Base-by-base conservation (phyloP, 1,284 basidiomycete species). In the Prillingera fragicola region DNA sequence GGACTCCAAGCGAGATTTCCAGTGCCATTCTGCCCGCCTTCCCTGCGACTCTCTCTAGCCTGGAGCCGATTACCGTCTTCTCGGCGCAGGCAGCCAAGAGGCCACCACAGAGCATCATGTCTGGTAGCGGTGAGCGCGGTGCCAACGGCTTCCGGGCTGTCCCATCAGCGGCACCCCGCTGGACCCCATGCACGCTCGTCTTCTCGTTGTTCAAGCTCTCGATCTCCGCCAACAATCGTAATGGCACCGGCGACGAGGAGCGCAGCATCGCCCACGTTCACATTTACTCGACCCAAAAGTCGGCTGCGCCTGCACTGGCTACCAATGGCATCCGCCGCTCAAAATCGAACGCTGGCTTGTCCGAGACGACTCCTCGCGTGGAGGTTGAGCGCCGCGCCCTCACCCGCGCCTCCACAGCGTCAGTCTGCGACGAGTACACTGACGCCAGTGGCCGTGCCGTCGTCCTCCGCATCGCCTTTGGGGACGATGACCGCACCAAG, bases 61-160 rank as follows among this genome's bases (percentile, higher is more conserved):
- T 65, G 15, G 56, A 61, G 33, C 55, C 57, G 12, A 63, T 61
- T 31, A 53, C 55, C 4, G 58, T 60, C 18, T 45, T 65, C 34
- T 52, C 51, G 3, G 52, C 60, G 1, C 39, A 39, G 14, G 48
- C 36, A 1, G n/a, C 48, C 27, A 50, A 45, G 40, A 39, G 43
- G 10, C 33, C 48, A 7, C 35, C 35, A 9, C 26, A 38, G 13
- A 38, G 42, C 10, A 33, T 31, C 5, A 31, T 40, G 5, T 24
- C 41, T 15, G 12, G n/a, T 15, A 17, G 24, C 3, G 24, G 15
- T 4, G 35, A 37, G 13, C 34, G 33, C 17, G 25, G 32, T 6
- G 8, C 31, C 17, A 25, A 41, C 23, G 32, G 23, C 26, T 32
- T 14, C 24, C 41, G 26, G n/a, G 18, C 3, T 26, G 23, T 6